Conservation (phyloP, 2,329 filamentous ascomycete genomes). For the Tolypocladium tropicale region DNA sequence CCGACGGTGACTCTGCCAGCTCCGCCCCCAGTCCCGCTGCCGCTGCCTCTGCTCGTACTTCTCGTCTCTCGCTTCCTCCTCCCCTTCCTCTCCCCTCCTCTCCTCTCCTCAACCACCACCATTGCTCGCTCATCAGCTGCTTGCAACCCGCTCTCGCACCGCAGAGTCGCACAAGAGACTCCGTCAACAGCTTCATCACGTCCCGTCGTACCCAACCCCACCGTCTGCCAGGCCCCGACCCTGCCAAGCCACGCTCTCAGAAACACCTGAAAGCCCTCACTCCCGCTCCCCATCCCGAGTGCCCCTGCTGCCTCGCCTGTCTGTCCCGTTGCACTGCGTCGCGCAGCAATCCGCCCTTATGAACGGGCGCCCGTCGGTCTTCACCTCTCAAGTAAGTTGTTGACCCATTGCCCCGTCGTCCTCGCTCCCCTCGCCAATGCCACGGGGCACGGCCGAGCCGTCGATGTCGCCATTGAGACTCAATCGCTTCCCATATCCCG, state of each 20-base stretch:
- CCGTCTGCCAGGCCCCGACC: neutral
- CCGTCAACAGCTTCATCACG: neutral
- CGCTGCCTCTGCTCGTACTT: neutral
- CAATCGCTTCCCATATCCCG: neutral
- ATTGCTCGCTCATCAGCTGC: neutral
- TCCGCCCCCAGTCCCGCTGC: no score
- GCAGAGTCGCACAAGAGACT: neutral
- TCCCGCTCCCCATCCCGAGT: slow-evolving; percentile 1
- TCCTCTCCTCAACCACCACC: no score
- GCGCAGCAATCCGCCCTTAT: slow-evolving; percentile 56
- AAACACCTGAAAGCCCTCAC: neutral
- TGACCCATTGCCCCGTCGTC: neutral
- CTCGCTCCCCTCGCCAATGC: neutral
- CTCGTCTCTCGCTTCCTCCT: neutral
- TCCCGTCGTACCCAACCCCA: neutral
- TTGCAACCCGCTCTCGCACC: slow-evolving; percentile 3
- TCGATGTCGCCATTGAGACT: neutral
- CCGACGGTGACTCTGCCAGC: neutral
- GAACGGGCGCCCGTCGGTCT: slow-evolving; percentile 75
- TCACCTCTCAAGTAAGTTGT: slow-evolving; percentile 68
- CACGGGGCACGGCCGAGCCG: no score
- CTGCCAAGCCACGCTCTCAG: neutral
- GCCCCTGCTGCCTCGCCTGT: slow-evolving; percentile 6
- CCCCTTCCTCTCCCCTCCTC: slow-evolving; percentile 4
- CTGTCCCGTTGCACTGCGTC: slow-evolving; percentile 18